phyloP scores from a whole-genome alignment of 768 basidiomycete genomes.

The Tremella fuciformis region DNA sequence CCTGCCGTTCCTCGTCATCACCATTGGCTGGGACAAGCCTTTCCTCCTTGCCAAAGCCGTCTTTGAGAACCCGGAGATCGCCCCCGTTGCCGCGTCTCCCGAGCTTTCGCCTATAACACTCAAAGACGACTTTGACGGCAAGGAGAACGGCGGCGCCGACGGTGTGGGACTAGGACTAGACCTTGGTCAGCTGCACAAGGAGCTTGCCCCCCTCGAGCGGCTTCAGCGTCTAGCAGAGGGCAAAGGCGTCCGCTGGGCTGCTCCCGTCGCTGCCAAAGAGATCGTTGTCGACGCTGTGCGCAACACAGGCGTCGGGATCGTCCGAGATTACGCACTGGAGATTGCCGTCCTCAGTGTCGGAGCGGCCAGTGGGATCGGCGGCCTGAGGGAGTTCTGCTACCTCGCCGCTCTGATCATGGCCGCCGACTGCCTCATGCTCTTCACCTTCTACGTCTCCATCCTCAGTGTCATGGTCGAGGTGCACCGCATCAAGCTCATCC shows the following conservation, averaged over 20 bases:
- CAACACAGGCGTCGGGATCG: conserved; percentile 73
- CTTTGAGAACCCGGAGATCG: conserved; percentile 68
- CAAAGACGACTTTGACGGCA: conserved; percentile 8
- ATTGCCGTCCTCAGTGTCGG: conserved; percentile 84
- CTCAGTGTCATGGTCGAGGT: conserved; percentile 92
- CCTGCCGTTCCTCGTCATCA: conserved; percentile 94
- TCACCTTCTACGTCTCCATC: conserved; percentile 84
- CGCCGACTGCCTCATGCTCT: conserved; percentile 82
- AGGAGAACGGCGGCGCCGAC: conserved; percentile 13
- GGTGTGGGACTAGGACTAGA: conserved; percentile 36
- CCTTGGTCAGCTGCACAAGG: conserved; percentile 45
- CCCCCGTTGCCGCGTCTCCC: conserved; percentile 48
- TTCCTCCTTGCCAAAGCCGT: conserved; percentile 85
- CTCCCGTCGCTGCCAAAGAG: conserved; percentile 65
- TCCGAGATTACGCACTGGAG: conserved; percentile 90
- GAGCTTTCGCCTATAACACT: conserved; percentile 27
- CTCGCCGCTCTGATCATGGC: conserved; percentile 83
- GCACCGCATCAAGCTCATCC: conserved; percentile 56
- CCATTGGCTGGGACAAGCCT: conserved; percentile 97
- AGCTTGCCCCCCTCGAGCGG: conserved; percentile 47
- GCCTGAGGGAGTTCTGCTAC: conserved; percentile 89
- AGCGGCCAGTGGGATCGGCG: conserved; percentile 79
- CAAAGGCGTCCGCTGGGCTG: conserved; percentile 51
- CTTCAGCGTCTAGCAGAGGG: conserved; percentile 49
- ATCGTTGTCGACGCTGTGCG: conserved; percentile 81